Evolutionary conservation across 169 alveolate species (phyloP), one percentile per base, ranked within the genome.

Genomic region (Babesia microti): DNA sequence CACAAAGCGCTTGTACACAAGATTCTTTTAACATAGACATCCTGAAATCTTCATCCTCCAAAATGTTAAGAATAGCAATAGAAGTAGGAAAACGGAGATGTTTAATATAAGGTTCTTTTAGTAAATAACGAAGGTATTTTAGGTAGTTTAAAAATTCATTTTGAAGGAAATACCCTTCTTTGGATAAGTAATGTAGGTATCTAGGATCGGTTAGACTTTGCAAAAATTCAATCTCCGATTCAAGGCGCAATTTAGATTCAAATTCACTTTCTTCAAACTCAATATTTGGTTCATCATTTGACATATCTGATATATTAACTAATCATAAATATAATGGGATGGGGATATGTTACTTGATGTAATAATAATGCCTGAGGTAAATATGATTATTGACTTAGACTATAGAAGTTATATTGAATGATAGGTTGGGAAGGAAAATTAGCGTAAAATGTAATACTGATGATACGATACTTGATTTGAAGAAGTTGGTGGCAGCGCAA

Each of bases 401-500:
- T 97, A 92, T 94, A 21, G 98, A 95, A 81, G 92, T 95, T 18
- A 85, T 92, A 23, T 78, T 89, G 35, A 95, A 94, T 78, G 99
- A 95, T 66, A 80, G 99, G 23, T 67, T 95, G 35, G 99, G 99
- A n/a, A 83, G 89, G 56, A 94, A 92, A 71, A 95, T 92, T 6
- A 73, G 98, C 51, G 97, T 95, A 0, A 93, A 95, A 63, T 93
- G 98, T 76, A 85, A 85, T 51, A 92, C 98, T 4, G 91, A 81
- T 50, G 99, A 95, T 68, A 95, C 98, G 29, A 85, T 95, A 17
- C 93, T 93, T 19, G 96, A 89, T 67, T 72, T 95, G 23, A 95
- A 95, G 71, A 86, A 91, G 59, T 82, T 95, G 6, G 92, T 93
- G n/a, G 96, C 98, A 11, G 98, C 97, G 1, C 97, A 93, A 44